phyloP scores from a whole-genome alignment of 1,284 basidiomycete species.

The Trichosporon inkin region DNA sequence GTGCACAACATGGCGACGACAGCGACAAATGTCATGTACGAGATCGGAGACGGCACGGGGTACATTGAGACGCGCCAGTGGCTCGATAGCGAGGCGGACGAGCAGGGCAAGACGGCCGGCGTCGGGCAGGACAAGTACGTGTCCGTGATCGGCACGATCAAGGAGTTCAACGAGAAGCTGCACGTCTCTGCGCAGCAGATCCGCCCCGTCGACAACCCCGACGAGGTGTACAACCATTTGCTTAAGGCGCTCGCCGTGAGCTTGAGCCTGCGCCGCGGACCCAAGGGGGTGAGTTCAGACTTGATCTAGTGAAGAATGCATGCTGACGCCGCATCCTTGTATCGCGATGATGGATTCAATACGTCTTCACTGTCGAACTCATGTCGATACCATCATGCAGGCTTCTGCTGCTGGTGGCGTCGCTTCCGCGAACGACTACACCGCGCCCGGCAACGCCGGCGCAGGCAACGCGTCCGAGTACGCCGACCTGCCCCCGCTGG shows the following conservation, averaged over 20 bases:
- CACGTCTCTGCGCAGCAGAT: constrained; percentile 76
- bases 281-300: constrained; percentile 31
- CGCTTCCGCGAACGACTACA: constrained; percentile 35
- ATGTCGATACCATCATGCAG: not conserved
- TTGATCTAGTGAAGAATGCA: not conserved
- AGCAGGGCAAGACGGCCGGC: constrained; percentile 54
- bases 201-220: constrained; percentile 63
- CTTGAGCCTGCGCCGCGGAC: constrained; percentile 50
- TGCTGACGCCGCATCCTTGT: not conserved
- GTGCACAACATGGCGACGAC: constrained; percentile 66
- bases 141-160: constrained; percentile 84
- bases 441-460: constrained; percentile 23
- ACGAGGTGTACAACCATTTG: constrained; percentile 80
- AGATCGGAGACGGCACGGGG: constrained; percentile 85
- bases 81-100: constrained; percentile 66
- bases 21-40: constrained; percentile 76
- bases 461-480: constrained; percentile 39
- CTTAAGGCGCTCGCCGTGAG: constrained; percentile 58
- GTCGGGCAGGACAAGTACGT: constrained; percentile 66
- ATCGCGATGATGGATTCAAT: not conserved
- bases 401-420: constrained; percentile 8
- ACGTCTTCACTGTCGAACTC: not conserved
- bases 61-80: constrained; percentile 83
- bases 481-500: constrained; percentile 59
- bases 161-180: constrained; percentile 75